Evolutionary conservation across 345 rosid species (phyloP).

Genomic region (Crucihimalaya himalaica): DNA sequence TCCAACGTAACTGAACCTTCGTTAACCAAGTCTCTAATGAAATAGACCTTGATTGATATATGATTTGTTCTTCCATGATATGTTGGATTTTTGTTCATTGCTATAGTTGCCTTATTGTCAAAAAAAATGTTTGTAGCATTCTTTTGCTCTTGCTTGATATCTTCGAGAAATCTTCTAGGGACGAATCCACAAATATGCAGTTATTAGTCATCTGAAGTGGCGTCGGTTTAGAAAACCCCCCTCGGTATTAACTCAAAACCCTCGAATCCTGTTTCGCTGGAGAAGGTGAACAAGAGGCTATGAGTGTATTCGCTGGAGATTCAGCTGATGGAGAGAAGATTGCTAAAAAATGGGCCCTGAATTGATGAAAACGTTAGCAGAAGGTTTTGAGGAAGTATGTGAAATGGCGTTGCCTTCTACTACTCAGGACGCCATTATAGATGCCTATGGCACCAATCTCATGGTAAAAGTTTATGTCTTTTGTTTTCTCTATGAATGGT

Average conservation of each 20-base stretch:
- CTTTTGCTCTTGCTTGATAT: too few relatives aligned
- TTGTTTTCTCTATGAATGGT: not conserved
- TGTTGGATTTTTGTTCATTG: too few relatives aligned
- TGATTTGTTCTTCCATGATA: too few relatives aligned
- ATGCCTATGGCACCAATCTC: slow-evolving; percentile 67
- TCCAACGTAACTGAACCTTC: too few relatives aligned
- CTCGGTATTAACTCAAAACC: slow-evolving; percentile 16
- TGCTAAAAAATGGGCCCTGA: slow-evolving; percentile 63
- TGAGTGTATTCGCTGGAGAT: slow-evolving; percentile 49
- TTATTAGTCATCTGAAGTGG: not conserved
- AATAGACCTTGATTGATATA: too few relatives aligned
- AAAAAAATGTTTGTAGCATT: too few relatives aligned
- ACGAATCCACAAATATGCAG: not conserved
- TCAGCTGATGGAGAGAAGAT: slow-evolving; percentile 71
- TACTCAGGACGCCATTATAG: slow-evolving; percentile 49
- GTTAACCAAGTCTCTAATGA: too few relatives aligned
- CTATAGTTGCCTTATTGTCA: too few relatives aligned
- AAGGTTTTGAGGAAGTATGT: slow-evolving; percentile 64
- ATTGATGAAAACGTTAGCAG: slow-evolving; percentile 54
- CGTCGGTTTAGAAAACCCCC: slow-evolving; percentile 7
- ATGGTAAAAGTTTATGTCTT: slow-evolving; percentile 43
- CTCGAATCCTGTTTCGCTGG: slow-evolving; percentile 1
- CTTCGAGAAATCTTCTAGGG: too few relatives aligned
- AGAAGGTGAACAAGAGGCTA: slow-evolving; percentile 43
- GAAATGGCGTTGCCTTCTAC: slow-evolving; percentile 66